Conservation (phyloP, 2,329 filamentous ascomycete genomes). For the Chaetomiaceae sp. region DNA sequence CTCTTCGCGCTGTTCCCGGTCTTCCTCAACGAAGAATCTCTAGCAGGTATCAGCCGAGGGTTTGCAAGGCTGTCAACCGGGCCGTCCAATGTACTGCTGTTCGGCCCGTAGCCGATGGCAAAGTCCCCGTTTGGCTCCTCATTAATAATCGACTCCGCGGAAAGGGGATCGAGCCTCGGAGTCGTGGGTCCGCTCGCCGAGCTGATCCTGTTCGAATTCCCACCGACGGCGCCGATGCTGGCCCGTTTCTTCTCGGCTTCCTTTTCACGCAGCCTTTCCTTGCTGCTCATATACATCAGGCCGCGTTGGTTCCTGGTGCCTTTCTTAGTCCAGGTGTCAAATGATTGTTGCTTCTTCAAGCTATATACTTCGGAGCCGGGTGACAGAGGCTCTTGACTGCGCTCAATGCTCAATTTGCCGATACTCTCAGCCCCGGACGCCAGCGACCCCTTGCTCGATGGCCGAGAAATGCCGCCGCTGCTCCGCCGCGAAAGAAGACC, state of each 20-base stretch:
- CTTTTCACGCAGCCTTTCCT: conserved; percentile 59
- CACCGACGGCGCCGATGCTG: conserved; percentile 39
- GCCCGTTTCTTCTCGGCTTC: conserved; percentile 58
- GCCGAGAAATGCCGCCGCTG: conserved; percentile 46
- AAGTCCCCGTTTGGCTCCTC: conserved; percentile 47
- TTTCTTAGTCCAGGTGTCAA: conserved; percentile 61
- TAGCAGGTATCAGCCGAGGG: conserved; percentile 56
- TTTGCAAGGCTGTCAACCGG: conserved; percentile 30
- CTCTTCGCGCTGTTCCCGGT: conserved; percentile 51
- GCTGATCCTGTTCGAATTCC: conserved; percentile 37
- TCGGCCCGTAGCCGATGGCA: conserved; percentile 30
- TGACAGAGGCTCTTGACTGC: conserved; percentile 38
- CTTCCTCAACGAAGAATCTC: conserved; percentile 65
- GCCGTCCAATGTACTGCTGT: conserved; percentile 11
- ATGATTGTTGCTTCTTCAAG: conserved; percentile 49
- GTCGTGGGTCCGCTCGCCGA: conserved; percentile 30
- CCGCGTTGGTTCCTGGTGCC: conserved; percentile 50
- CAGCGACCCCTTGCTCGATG: conserved; percentile 55
- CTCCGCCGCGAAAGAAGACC: conserved; percentile 51
- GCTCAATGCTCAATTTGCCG: conserved; percentile 61
- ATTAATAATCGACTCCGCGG: conserved; percentile 51
- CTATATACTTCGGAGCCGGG: conserved; percentile 46
- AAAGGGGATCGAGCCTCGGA: conserved; percentile 43
- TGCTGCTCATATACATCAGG: conserved; percentile 70
- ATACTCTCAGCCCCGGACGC: conserved; percentile 58